These are phyloP conservation scores for Rhynchosporium graminicola DNA, from an alignment of 2,329 filamentous ascomycete species.

Conservation along the genomic window DNA sequence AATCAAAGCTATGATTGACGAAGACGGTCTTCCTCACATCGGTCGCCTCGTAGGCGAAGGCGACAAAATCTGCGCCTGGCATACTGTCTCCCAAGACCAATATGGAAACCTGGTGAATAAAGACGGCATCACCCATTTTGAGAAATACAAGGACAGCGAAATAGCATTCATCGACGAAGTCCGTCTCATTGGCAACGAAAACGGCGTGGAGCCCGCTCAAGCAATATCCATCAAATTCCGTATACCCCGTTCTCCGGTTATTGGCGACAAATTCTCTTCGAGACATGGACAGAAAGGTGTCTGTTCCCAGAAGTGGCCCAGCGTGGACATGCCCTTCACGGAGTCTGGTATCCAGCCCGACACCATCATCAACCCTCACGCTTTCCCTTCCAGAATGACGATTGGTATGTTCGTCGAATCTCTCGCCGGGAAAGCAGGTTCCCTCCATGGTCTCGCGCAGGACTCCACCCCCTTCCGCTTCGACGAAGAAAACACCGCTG, in stretches of 20 bases:
- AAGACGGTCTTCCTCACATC: conserved; percentile 82
- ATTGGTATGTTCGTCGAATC: conserved; percentile 99
- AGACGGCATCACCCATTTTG: conserved; percentile 81
- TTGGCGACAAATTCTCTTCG: conserved; percentile 99
- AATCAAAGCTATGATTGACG: conserved; percentile 73
- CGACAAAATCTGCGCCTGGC: conserved; percentile 84
- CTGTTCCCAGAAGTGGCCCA: conserved; percentile 92
- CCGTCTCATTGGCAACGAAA: conserved; percentile 83
- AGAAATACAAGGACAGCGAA: conserved; percentile 94
- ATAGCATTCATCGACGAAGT: conserved; percentile 90
- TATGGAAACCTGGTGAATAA: conserved; percentile 79
- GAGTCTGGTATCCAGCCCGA: conserved; percentile 97
- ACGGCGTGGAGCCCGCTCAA: conserved; percentile 79
- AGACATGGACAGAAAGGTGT: conserved; percentile 99
- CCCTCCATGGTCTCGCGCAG: conserved; percentile 92
- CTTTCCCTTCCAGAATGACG: conserved; percentile 99
- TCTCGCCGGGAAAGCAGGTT: conserved; percentile 89
- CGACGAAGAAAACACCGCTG: conserved; percentile 86
- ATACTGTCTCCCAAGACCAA: conserved; percentile 81
- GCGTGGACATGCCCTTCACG: conserved; percentile 92
- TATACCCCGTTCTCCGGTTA: conserved; percentile 84
- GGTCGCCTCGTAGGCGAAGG: conserved; percentile 78
- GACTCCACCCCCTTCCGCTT: conserved; percentile 96
- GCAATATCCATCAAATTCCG: conserved; percentile 91
- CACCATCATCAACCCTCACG: conserved; percentile 98